These are phyloP conservation scores for Ophiocordyceps camponoti-leonardi DNA, from an alignment of 2,329 filamentous ascomycete species.

Conservation along the genomic window DNA sequence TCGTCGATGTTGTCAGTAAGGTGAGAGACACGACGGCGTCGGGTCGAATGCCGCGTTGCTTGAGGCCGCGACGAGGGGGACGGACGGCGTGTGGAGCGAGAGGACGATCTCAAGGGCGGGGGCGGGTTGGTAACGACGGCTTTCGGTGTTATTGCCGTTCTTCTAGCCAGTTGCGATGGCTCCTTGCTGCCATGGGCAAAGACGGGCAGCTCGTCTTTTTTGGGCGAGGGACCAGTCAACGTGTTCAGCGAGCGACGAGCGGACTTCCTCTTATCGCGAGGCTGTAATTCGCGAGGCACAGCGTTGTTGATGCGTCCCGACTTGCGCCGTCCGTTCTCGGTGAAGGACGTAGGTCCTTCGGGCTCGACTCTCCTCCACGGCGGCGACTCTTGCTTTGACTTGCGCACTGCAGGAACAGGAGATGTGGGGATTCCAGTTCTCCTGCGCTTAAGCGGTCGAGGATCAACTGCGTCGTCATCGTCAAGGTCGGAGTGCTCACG, in stretches of 20 bases:
- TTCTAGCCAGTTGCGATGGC: conserved; percentile 11
- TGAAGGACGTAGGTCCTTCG: conserved; percentile 76
- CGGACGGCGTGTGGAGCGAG: conserved; percentile 19
- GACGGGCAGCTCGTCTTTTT: conserved; percentile 7
- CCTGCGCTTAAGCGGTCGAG: conserved; percentile 46
- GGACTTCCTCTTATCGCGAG: conserved; percentile 30
- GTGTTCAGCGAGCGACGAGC: conserved; percentile 24
- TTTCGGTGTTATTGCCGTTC: conserved; percentile 12
- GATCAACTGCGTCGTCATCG: conserved; percentile 31
- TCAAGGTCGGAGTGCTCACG: conserved; percentile 29
- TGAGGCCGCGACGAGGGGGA: conserved; percentile 23
- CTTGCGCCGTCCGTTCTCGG: conserved; percentile 52
- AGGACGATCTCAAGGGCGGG: conserved; percentile 11
- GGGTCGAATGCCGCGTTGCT: conserved; percentile 20
- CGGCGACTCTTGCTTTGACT: conserved; percentile 46
- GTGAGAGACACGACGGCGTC: conserved; percentile 26
- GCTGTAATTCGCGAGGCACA: conserved; percentile 34
- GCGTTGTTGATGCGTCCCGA: conserved; percentile 47
- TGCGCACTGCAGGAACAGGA: conserved; percentile 22
- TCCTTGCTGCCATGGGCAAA: conserved; percentile 13
- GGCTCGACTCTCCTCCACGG: conserved; percentile 82
- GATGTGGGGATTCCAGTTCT: conserved; percentile 35
- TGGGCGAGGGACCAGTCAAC: conserved; percentile 16
- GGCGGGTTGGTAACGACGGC: conserved; percentile 11
- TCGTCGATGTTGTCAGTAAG: conserved; percentile 12